Evolutionary conservation across 441 rosid genomes (phyloP).

Genomic region (Arabidopsis hybrid): DNA sequence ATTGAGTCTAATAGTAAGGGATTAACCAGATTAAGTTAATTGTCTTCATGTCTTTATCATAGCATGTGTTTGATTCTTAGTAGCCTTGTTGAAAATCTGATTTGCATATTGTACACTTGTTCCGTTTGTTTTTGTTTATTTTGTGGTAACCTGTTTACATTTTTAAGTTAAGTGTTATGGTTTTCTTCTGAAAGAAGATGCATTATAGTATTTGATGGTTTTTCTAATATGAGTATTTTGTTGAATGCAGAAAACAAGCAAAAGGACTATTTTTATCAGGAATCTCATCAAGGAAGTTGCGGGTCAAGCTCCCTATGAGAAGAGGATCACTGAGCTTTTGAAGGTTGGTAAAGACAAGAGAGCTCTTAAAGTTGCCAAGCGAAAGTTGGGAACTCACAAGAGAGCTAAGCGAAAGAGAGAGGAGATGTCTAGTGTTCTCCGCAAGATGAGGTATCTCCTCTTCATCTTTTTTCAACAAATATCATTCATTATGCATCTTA

Average conservation of each 20-base stretch:
- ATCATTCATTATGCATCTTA: background rate
- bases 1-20: background rate
- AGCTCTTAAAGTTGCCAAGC: conserved; percentile 70
- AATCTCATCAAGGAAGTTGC: conserved; percentile 61
- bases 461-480: background rate
- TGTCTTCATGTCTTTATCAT: background rate
- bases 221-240: conserved; percentile 1
- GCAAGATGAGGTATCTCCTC: conserved; percentile 61
- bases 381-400: conserved; percentile 82
- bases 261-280: conserved; percentile 64
- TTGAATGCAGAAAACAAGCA: conserved; percentile 66
- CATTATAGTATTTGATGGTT: background rate
- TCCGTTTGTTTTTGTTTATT: background rate
- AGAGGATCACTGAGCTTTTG: conserved; percentile 72
- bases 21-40: background rate
- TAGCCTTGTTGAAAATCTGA: background rate
- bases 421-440: conserved; percentile 77
- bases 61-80: background rate
- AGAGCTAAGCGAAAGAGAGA: conserved; percentile 81
- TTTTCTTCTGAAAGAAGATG: background rate
- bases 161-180: background rate
- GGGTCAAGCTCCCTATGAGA: conserved; percentile 74
- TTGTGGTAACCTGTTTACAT: background rate
- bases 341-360: conserved; percentile 77
- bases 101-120: background rate